phyloP scores from a whole-genome alignment of 2,329 filamentous ascomycete species.

The Colletotrichum tropicicola region DNA sequence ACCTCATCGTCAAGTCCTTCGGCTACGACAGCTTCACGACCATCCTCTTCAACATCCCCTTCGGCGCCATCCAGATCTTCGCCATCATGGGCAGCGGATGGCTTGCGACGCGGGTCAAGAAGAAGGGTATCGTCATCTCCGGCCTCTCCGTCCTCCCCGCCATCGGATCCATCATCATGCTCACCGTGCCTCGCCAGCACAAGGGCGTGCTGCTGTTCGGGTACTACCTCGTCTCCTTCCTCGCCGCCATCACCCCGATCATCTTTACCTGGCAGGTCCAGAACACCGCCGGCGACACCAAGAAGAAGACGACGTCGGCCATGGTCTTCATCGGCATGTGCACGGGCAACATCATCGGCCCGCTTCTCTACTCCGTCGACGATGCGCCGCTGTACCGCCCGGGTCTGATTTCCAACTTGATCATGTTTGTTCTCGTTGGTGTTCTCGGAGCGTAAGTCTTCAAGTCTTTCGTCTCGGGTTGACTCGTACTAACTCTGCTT shows the following conservation, averaged over 20 bases:
- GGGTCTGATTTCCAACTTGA: slow-evolving; percentile 68
- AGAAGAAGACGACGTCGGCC: slow-evolving; percentile 72
- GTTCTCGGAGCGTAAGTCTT: slow-evolving; percentile 44
- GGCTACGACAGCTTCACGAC: slow-evolving; percentile 63
- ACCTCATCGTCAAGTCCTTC: slow-evolving; percentile 64
- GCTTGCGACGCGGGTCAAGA: slow-evolving; percentile 49
- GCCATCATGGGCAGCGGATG: slow-evolving; percentile 64
- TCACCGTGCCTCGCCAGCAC: slow-evolving; percentile 54
- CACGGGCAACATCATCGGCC: slow-evolving; percentile 73
- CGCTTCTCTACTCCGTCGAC: slow-evolving; percentile 68
- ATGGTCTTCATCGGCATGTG: slow-evolving; percentile 73
- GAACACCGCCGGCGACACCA: slow-evolving; percentile 75
- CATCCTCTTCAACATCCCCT: slow-evolving; percentile 66
- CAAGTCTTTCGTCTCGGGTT: rapidly evolving
- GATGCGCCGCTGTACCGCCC: slow-evolving; percentile 65
- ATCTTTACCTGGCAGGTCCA: slow-evolving; percentile 70
- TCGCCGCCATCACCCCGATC: slow-evolving; percentile 55
- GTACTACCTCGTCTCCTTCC: slow-evolving; percentile 52
- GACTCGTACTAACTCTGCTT: neutral
- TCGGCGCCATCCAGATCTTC: slow-evolving; percentile 67
- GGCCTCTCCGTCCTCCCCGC: slow-evolving; percentile 46
- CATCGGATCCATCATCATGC: slow-evolving; percentile 55
- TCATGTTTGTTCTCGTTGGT: slow-evolving; percentile 68
- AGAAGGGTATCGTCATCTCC: slow-evolving; percentile 54
- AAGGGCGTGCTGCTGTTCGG: slow-evolving; percentile 59